Evolutionary conservation across 2,329 filamentous ascomycete species (phyloP).

Genomic region (Phialophora chinensis): DNA sequence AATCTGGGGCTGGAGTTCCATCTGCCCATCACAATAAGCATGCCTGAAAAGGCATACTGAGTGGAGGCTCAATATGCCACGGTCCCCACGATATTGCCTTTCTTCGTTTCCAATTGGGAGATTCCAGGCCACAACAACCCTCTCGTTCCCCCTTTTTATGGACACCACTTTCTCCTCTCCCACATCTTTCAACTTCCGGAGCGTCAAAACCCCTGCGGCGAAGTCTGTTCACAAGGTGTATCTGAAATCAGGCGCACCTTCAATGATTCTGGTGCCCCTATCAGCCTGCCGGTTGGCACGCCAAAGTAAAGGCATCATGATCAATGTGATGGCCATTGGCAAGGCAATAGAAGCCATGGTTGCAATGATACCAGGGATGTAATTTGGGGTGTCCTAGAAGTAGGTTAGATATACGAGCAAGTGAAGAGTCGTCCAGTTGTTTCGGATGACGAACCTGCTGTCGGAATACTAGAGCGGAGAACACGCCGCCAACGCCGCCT

Average conservation of each 20-base stretch:
- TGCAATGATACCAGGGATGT: conserved; percentile 45
- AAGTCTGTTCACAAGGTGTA: conserved; percentile 42
- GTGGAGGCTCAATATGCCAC: too few relatives aligned
- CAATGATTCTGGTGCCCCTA: conserved; percentile 57
- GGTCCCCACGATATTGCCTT: too few relatives aligned
- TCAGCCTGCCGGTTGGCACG: conserved; percentile 58
- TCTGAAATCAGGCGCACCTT: conserved; percentile 50
- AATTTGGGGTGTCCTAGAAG: conserved; percentile 37
- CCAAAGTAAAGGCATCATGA: conserved; percentile 62
- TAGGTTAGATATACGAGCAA: neutral
- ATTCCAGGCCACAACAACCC: too few relatives aligned
- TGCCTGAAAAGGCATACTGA: too few relatives aligned
- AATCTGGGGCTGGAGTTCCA: too few relatives aligned
- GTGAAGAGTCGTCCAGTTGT: neutral
- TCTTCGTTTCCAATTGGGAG: too few relatives aligned
- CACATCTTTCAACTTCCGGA: neutral
- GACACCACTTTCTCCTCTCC: neutral
- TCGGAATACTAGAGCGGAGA: conserved; percentile 37
- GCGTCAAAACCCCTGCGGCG: neutral
- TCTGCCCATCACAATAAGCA: too few relatives aligned
- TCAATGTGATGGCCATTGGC: conserved; percentile 60
- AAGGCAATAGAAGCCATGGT: conserved; percentile 58
- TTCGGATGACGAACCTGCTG: conserved; percentile 22
- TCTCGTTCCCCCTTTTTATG: too few relatives aligned
- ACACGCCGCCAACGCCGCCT: conserved; percentile 39